Conservation (phyloP, 345 rosid genomes). For the Dovyalis caffra region DNA sequence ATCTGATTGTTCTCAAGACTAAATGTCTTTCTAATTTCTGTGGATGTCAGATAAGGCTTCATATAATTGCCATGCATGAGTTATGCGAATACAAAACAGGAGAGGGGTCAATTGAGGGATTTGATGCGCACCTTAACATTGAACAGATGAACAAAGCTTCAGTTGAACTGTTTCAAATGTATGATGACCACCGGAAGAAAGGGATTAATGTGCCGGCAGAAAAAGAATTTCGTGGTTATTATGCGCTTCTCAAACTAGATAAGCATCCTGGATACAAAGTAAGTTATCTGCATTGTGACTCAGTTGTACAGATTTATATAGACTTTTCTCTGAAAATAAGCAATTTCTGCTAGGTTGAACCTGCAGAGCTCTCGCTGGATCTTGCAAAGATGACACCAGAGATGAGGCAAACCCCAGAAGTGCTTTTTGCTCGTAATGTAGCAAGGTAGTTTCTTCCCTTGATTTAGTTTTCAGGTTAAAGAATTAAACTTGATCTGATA, state of each 20-base stretch:
- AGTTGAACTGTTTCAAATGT: slow-evolving; percentile 93
- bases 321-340: slow-evolving; percentile 18
- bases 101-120: slow-evolving; percentile 97
- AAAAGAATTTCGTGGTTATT: slow-evolving; percentile 94
- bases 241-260: slow-evolving; percentile 98
- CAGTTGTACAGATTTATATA: slow-evolving; percentile 15
- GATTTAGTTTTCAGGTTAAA: slow-evolving; percentile 7
- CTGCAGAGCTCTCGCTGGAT: slow-evolving; percentile 93
- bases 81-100: slow-evolving; percentile 90
- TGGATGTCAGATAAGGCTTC: slow-evolving; percentile 86
- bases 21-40: slow-evolving; percentile 17
- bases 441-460: slow-evolving; percentile 63
- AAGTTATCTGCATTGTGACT: slow-evolving; percentile 31
- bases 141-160: slow-evolving; percentile 99
- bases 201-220: slow-evolving; percentile 71
- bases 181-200: slow-evolving; percentile 95
- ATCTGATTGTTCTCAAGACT: slow-evolving; percentile 20
- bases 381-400: slow-evolving; percentile 98
- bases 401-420: slow-evolving; percentile 86
- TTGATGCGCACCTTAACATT: slow-evolving; percentile 96
- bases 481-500: slow-evolving; percentile 33
- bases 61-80: slow-evolving; percentile 93
- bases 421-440: slow-evolving; percentile 82
- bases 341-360: slow-evolving; percentile 75
- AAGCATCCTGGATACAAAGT: slow-evolving; percentile 99